Evolutionary conservation across 2,329 filamentous ascomycete genomes (phyloP).

Genomic region (Paecilomyces dactylethromorphus): DNA sequence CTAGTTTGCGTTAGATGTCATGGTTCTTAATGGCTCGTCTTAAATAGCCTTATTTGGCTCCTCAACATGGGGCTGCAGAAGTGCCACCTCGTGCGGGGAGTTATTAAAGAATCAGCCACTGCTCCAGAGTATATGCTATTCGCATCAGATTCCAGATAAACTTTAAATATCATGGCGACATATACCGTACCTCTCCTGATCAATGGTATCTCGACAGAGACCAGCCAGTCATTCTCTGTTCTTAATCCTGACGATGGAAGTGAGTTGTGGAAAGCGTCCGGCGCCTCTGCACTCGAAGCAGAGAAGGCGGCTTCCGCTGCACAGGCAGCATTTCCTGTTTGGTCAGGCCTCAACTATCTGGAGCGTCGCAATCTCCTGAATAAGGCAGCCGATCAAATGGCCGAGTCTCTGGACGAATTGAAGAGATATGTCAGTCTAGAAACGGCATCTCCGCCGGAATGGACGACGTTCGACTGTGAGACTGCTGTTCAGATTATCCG

Average conservation of each 20-base stretch:
- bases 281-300: not conserved
- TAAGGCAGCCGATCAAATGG: not conserved
- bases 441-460: not conserved
- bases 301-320: not conserved
- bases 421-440: not conserved
- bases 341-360: not conserved
- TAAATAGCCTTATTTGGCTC: not conserved
- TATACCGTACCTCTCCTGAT: not conserved
- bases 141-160: not conserved
- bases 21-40: not conserved
- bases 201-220: not conserved
- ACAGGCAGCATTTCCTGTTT: not conserved
- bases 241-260: not conserved
- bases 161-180: not conserved
- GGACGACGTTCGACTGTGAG: not conserved
- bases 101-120: not conserved
- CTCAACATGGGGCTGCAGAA: not conserved
- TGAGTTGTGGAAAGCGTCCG: not conserved
- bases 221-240: not conserved
- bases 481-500: not conserved
- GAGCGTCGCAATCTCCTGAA: not conserved
- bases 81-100: not conserved
- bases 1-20: not conserved
- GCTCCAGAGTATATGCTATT: not conserved
- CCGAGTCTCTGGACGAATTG: not conserved